Conservation (phyloP, 2,329 filamentous ascomycete genomes). For the Cadophora sp. region DNA sequence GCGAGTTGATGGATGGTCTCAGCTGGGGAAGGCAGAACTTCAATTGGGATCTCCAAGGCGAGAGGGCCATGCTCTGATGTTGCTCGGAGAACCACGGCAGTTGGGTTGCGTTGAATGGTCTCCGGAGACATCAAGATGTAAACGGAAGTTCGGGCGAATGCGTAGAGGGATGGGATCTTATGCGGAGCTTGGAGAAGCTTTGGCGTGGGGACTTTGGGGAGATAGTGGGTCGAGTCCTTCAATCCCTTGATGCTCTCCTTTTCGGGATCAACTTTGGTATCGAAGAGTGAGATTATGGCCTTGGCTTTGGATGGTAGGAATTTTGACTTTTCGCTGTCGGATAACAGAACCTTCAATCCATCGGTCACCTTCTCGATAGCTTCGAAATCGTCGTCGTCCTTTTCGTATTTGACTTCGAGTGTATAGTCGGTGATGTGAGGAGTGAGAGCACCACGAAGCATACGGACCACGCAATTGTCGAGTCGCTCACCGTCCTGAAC, state of each 20-base stretch:
- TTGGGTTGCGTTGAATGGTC: constrained; percentile 53
- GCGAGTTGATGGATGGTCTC: constrained; percentile 74
- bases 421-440: constrained; percentile 70
- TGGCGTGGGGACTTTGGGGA: constrained; percentile 60
- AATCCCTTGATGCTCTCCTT: constrained; percentile 42
- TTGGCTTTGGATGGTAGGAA: constrained; percentile 34
- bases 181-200: constrained; percentile 69
- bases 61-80: constrained; percentile 64
- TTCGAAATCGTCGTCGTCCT: constrained; percentile 62
- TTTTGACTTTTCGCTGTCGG: constrained; percentile 36
- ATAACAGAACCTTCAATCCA: constrained; percentile 49
- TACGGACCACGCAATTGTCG: constrained; percentile 72
- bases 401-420: constrained; percentile 66
- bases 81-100: constrained; percentile 63
- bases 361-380: constrained; percentile 65
- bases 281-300: constrained; percentile 62
- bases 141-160: constrained; percentile 69
- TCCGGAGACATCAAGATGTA: constrained; percentile 69
- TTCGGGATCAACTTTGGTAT: constrained; percentile 49
- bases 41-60: constrained; percentile 68
- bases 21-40: constrained; percentile 52
- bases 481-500: constrained; percentile 70
- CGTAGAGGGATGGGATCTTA: constrained; percentile 68
- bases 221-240: constrained; percentile 53
- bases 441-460: constrained; percentile 74